Conservation (phyloP, 352 stramenopile species). For the Pythium sp. region DNA sequence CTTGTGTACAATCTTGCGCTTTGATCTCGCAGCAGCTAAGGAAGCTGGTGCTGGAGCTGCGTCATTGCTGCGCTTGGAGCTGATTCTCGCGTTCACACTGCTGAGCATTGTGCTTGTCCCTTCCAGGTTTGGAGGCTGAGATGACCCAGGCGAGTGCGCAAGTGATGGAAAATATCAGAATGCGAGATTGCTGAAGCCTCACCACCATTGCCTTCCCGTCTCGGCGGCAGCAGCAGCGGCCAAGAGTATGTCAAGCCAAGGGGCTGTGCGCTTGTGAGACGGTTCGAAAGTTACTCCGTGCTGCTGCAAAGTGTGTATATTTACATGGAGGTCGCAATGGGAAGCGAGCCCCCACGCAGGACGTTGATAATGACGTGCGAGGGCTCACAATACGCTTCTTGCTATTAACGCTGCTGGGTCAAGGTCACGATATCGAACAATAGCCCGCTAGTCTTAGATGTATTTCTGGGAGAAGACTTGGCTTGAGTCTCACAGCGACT, state of each 20-base stretch:
- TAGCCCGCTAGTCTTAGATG: background rate
- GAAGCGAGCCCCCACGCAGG: background rate
- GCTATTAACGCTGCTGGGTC: background rate
- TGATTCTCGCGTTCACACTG: background rate
- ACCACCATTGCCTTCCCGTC: background rate
- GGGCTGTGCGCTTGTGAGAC: background rate
- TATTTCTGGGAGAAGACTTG: background rate
- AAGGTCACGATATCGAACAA: background rate
- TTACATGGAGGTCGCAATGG: background rate
- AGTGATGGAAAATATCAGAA: background rate
- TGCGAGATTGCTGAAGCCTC: background rate
- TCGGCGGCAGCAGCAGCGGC: no score
- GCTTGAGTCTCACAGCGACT: background rate
- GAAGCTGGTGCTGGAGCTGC: background rate
- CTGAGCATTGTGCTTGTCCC: background rate
- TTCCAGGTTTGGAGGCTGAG: background rate
- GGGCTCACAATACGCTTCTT: background rate
- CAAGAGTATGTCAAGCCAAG: background rate
- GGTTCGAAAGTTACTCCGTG: background rate
- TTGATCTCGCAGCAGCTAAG: background rate
- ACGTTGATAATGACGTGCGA: background rate
- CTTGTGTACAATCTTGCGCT: background rate
- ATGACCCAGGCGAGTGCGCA: background rate
- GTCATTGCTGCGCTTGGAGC: background rate
- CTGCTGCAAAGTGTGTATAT: background rate